Evolutionary conservation across 345 rosid species (phyloP).

Genomic region (Draba incana): DNA sequence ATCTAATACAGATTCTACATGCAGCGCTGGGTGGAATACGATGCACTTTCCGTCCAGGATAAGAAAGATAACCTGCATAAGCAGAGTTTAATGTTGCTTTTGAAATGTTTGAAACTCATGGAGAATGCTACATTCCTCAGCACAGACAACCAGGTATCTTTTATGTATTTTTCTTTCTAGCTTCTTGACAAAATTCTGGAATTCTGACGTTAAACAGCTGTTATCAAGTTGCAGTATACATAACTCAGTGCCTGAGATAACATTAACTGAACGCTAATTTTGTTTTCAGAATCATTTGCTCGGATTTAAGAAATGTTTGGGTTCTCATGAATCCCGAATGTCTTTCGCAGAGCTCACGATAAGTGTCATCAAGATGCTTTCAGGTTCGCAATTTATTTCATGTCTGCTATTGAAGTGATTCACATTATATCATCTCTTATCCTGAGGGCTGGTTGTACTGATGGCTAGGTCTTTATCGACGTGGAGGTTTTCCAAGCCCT

Average conservation of each 20-base stretch:
- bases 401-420: conserved; percentile 11
- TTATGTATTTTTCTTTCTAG: conserved; percentile 28
- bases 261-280: conserved; percentile 9
- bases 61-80: conserved; percentile 50
- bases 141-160: conserved; percentile 87
- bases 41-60: conserved; percentile 39
- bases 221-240: conserved; percentile 21
- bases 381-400: conserved; percentile 54
- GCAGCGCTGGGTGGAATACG: conserved; percentile 43
- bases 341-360: conserved; percentile 69
- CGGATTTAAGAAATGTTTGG: conserved; percentile 58
- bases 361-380: conserved; percentile 75
- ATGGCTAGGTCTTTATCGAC: conserved; percentile 62
- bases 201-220: conserved; percentile 18
- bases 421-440: conserved; percentile 25
- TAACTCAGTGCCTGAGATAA: conserved; percentile 12
- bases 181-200: conserved; percentile 20
- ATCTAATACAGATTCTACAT: conserved; percentile 30
- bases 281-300: conserved; percentile 80
- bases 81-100: conserved; percentile 64
- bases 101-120: conserved; percentile 94
- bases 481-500: conserved; percentile 37
- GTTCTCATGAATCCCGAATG: conserved; percentile 48
- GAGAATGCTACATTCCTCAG: conserved; percentile 98
- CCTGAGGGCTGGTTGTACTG: conserved; percentile 39